These are phyloP conservation scores for Carex cristatella DNA, from an alignment of 176 grass and related monocot genomes.

Conservation along the genomic window DNA sequence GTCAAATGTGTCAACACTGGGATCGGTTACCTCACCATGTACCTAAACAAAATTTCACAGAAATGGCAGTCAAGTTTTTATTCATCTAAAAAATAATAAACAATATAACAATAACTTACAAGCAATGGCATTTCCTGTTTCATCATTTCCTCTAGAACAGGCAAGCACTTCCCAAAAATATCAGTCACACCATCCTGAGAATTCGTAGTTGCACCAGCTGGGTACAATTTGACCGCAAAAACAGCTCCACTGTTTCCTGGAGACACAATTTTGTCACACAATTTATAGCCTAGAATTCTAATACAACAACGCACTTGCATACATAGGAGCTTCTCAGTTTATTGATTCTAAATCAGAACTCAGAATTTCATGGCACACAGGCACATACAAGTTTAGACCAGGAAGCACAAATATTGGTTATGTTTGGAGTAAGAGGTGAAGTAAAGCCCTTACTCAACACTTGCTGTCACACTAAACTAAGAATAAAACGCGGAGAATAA, in stretches of 20 bases:
- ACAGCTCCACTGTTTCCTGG: conserved; percentile 66
- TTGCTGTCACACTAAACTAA: too few species aligned
- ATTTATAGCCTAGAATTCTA: background rate
- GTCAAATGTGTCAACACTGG: conserved; percentile 87
- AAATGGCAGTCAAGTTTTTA: background rate
- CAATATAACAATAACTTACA: conserved; percentile 40
- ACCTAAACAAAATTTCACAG: conserved; percentile 36
- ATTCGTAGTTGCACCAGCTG: conserved; percentile 91
- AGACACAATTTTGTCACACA: conserved; percentile 7
- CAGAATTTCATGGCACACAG: background rate
- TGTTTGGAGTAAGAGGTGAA: too few species aligned
- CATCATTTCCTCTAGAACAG: conserved; percentile 83
- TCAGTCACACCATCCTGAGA: conserved; percentile 90
- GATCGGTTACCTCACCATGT: conserved; percentile 93
- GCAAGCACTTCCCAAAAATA: conserved; percentile 74
- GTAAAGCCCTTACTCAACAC: too few species aligned
- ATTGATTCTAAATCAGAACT: background rate
- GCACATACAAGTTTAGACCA: background rate
- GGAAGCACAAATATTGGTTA: background rate
- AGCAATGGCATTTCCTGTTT: conserved; percentile 81
- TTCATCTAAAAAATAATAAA: background rate
- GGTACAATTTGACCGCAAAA: conserved; percentile 82
- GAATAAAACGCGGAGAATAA: too few species aligned
- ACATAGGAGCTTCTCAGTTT: background rate
- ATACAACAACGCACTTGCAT: background rate